phyloP scores from a whole-genome alignment of 805 yeast species.

The Candida tammaniensis region DNA sequence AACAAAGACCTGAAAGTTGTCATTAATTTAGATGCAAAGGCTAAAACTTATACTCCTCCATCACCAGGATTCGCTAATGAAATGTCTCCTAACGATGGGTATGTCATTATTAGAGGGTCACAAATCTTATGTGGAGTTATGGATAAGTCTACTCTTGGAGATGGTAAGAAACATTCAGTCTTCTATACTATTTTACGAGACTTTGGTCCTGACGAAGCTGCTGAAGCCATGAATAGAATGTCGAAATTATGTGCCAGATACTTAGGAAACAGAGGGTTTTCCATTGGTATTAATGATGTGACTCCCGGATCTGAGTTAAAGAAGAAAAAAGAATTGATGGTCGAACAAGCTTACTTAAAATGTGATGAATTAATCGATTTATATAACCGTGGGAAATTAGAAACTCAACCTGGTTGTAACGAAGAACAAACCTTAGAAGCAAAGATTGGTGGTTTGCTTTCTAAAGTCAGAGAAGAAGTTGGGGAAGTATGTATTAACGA shows the following conservation, averaged over 20 bases:
- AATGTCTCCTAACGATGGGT: constrained; percentile 98
- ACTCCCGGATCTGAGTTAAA: constrained; percentile 85
- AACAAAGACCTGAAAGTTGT: constrained; percentile 71
- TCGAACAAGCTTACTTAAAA: constrained; percentile 82
- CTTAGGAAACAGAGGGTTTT: constrained; percentile 92
- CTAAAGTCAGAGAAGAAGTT: constrained; percentile 97
- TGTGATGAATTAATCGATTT: constrained; percentile 86
- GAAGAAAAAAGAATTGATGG: constrained; percentile 78
- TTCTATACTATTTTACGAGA: constrained; percentile 94
- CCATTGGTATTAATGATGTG: constrained; percentile 96
- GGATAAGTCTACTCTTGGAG: constrained; percentile 96
- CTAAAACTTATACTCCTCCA: constrained; percentile 86
- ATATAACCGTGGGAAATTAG: constrained; percentile 81
- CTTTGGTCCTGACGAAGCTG: constrained; percentile 96
- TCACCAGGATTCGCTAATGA: constrained; percentile 69
- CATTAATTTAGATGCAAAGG: constrained; percentile 91
- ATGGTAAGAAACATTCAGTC: constrained; percentile 96
- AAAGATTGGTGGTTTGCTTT: constrained; percentile 90
- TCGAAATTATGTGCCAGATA: constrained; percentile 97
- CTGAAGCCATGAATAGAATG: constrained; percentile 96
- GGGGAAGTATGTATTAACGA: constrained; percentile 97
- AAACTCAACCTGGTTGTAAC: constrained; percentile 98
- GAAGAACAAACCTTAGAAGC: constrained; percentile 98
- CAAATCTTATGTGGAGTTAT: constrained; percentile 87
- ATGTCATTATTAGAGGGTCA: constrained; percentile 85